Evolutionary conservation across 2,329 filamentous ascomycete genomes (phyloP), one percentile per base, ranked within the genome.

Genomic region (Xylaria hypoxylon): DNA sequence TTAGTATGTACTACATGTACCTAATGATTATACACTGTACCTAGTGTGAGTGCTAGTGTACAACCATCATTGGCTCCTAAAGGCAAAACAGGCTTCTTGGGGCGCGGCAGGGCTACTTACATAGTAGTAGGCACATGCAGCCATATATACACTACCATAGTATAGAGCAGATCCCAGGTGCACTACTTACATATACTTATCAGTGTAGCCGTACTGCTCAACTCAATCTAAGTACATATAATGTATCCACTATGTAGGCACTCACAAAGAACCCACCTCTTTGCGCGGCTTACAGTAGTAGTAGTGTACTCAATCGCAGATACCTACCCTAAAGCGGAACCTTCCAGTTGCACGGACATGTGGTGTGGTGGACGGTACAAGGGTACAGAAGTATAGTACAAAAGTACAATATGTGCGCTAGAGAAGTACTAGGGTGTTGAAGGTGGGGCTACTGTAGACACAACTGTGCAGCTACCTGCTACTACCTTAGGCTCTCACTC

Each of bases 51-150:
- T 51, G 47, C 42, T 59, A 48, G 60, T 38, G 40, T 59, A 35
- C 51, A 38, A 40, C 47, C 59, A 48, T 40, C 52, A 68, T 68
- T 68, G 61, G 67, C 61, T 65, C 64, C 28, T 31, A 64, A 33
- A 48, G 65, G 40, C 50, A 63, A 63, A 70, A 56, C 65, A 65
- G 65, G 68, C 45, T 63, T 65, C 65, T 64, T 56, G 48, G 53
- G 42, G 64, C 64, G 59, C 53, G 52, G 64, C 65, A 64, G 59
- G 60, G 67, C 68, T 70, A n/a, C n/a, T n/a, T n/a, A n/a, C n/a
- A n/a, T n/a, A n/a, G n/a, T n/a, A n/a, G n/a, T n/a, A 48, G 65
- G 59, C 58, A 61, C 51, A 65, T 63, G 62, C 62, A 62, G 58
- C 50, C 56, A 61, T 13, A 59, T 55, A 15, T 11, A n/a, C n/a